A percentile compares a stretch with the other conserved stretches of the same genome.
These are phyloP conservation scores for Fusarium algeriense DNA, from an alignment of 2,329 filamentous ascomycete species.

Conservation along the genomic window DNA sequence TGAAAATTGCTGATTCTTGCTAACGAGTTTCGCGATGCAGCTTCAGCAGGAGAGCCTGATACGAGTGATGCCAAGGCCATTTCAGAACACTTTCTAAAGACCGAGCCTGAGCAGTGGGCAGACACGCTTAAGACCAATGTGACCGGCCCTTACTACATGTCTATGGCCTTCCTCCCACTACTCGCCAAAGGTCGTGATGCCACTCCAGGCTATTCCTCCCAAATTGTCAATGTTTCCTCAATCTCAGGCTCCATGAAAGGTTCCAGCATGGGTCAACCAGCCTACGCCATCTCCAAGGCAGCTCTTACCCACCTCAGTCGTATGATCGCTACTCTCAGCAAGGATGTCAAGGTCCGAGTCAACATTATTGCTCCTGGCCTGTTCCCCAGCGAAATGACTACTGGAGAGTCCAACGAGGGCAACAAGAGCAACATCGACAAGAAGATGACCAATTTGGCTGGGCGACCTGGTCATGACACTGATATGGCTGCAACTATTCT, in stretches of 20 bases:
- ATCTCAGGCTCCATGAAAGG: conserved; percentile 8
- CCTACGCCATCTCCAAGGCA: conserved; percentile 9
- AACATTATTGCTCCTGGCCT: conserved; percentile 9
- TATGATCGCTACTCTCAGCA: conserved; percentile 12
- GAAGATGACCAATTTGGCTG: conserved; percentile 10
- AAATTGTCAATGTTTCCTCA: not conserved
- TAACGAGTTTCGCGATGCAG: not conserved
- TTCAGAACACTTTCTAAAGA: conserved; percentile 9
- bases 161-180: not conserved
- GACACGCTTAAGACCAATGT: conserved; percentile 6
- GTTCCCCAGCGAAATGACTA: conserved; percentile 14
- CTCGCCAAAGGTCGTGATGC: not conserved
- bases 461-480: not conserved
- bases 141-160: conserved; percentile 10
- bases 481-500: conserved; percentile 22
- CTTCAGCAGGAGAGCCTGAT: not conserved
- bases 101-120: conserved; percentile 1
- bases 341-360: conserved; percentile 14
- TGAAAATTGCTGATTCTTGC: fast-evolving
- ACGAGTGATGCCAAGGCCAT: not conserved
- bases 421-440: conserved; percentile 8
- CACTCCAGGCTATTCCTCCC: not conserved
- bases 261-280: conserved; percentile 1
- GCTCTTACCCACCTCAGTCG: conserved; percentile 13
- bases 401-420: not conserved